Evolutionary conservation across 768 basidiomycete species (phyloP).

Genomic region (Xerocomus brunneocitrinus): DNA sequence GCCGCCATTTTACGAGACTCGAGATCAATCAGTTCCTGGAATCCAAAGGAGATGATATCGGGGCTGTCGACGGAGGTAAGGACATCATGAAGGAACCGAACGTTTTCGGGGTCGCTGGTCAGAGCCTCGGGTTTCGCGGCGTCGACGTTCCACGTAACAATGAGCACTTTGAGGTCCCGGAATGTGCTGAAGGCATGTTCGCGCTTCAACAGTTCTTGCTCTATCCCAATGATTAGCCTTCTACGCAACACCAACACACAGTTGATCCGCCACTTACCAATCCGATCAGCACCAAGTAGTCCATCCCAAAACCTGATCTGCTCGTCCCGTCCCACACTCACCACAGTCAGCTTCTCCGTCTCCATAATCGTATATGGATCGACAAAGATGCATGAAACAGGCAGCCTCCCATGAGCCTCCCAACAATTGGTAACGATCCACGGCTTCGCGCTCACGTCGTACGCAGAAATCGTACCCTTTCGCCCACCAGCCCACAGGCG

Average conservation of each 20-base stretch:
- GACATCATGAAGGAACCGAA: slow-evolving; percentile 73
- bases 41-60: slow-evolving; percentile 89
- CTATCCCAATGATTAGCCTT: slow-evolving; percentile 35
- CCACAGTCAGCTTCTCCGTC: slow-evolving; percentile 62
- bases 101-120: slow-evolving; percentile 60
- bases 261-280: slow-evolving; percentile 54
- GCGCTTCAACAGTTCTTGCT: slow-evolving; percentile 67
- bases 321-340: slow-evolving; percentile 73
- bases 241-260: neutral
- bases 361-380: slow-evolving; percentile 75
- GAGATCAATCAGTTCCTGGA: slow-evolving; percentile 97
- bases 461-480: slow-evolving; percentile 77
- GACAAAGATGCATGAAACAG: slow-evolving; percentile 59
- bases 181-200: slow-evolving; percentile 78
- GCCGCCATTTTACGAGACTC: slow-evolving; percentile 89
- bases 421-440: slow-evolving; percentile 88
- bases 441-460: slow-evolving; percentile 67
- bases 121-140: slow-evolving; percentile 79
- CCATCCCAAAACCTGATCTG: slow-evolving; percentile 86
- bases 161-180: slow-evolving; percentile 69
- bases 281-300: slow-evolving; percentile 75
- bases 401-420: slow-evolving; percentile 70
- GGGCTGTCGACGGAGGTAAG: slow-evolving; percentile 69
- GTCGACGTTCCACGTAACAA: slow-evolving; percentile 92
- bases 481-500: slow-evolving; percentile 85